A percentile compares a stretch with the other conserved stretches of the same genome.
phyloP scores from a whole-genome alignment of 257 asterid genomes.

The Nicotiana tomentosiformis region DNA sequence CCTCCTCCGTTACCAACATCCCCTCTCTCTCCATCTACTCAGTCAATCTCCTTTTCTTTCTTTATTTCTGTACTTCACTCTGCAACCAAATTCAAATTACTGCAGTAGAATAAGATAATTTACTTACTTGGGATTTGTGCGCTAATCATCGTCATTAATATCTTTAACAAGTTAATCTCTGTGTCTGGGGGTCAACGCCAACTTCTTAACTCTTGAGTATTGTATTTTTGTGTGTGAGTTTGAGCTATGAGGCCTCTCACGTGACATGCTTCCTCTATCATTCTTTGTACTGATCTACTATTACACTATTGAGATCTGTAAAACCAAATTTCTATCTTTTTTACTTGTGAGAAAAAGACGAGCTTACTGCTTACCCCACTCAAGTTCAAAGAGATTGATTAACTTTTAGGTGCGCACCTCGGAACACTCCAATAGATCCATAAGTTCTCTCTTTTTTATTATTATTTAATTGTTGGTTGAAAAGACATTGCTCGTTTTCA shows the following conservation, averaged over 20 bases:
- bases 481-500: not conserved
- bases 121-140: not conserved
- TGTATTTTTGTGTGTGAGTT: not conserved
- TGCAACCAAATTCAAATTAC: not conserved
- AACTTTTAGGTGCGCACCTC: not conserved
- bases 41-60: not conserved
- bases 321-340: not conserved
- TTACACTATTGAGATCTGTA: not conserved
- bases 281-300: not conserved
- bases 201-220: not conserved
- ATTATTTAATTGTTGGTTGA: not conserved
- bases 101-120: not conserved
- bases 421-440: not conserved
- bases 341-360: not conserved
- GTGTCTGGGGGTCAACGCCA: not conserved
- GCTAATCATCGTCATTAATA: not conserved
- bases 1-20: conserved; percentile 4
- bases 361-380: not conserved
- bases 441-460: not conserved
- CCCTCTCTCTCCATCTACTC: not conserved
- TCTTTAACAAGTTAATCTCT: not conserved
- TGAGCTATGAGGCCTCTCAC: not conserved
- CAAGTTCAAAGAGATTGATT: not conserved
- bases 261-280: not conserved
- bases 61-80: not conserved